Evolutionary conservation across 2,329 filamentous ascomycete species (phyloP), one percentile per base, ranked within the genome.

Genomic region (Graphiopsis chlorocephala): DNA sequence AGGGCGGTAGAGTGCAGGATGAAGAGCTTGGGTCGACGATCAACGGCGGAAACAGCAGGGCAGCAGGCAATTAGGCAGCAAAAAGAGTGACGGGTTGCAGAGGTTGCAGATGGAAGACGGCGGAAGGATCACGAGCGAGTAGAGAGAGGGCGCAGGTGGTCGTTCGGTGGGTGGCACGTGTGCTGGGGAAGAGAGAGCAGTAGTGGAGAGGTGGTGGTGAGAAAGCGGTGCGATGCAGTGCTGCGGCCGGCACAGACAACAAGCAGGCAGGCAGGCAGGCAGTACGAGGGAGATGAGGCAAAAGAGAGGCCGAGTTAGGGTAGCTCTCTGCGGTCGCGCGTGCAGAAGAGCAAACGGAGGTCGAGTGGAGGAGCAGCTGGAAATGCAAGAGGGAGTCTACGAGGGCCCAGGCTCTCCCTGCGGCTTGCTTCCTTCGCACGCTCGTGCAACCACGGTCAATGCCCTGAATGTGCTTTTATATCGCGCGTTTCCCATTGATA

Each of bases 81-180:
- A 58, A n/a, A 42, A 59, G 38, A 59, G 33, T 17, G 26, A 15
- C 56, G 3, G 31, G 56, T 11, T 15, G 31, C 28, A 31, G 53
- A 28, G 26, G 52, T 12, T 20, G 53, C 31, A 23, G 53, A n/a
- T 42, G 25, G 33, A 42, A 42, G 38, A 38, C 11, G 52, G 28
- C 52, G 52, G 52, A 33, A 56, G 52, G 31, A 56, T 56, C 31
- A 56, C 52, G 53, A 38, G 53, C 23, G n/a, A 29, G 17, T 26
- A 20, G 50, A 20, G 20, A n/a, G 26, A n/a, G 17, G 7, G 50
- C 20, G 50, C 15, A 29, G 26, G 15, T 52, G 31, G 52, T 56
- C 52, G 52, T 35, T 42, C 25, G 29, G 52, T 20, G 31, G 29
- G 52, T 33, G 52, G 52, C 52, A 56, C 52, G 52, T 35, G 52